phyloP scores from a whole-genome alignment of 768 basidiomycete species.

The Mycena olivaceomarginata region DNA sequence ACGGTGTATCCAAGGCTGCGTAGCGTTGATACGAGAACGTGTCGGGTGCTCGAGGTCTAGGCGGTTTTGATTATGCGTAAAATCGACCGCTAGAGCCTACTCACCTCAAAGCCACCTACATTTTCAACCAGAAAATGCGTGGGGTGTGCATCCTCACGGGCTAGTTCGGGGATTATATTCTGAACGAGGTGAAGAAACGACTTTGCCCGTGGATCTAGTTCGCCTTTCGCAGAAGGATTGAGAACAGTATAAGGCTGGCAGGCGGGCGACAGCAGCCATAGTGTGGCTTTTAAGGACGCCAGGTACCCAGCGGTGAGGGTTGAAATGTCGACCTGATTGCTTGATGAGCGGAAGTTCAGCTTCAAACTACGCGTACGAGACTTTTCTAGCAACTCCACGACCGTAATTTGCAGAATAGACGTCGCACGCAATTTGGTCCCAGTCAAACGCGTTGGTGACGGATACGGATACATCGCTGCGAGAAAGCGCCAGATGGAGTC shows the following conservation, averaged over 20 bases:
- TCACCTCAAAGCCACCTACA: conserved; percentile 91
- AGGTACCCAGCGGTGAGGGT: conserved; percentile 66
- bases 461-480: conserved; percentile 67
- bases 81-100: conserved; percentile 25
- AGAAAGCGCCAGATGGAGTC: conserved; percentile 80
- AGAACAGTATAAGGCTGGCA: conserved; percentile 92
- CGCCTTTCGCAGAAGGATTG: conserved; percentile 83
- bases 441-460: conserved; percentile 85
- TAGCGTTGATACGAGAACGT: conserved; percentile 72
- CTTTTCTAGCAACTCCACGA: conserved; percentile 68
- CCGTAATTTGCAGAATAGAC: conserved; percentile 82
- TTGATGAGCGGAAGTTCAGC: background rate
- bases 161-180: conserved; percentile 77
- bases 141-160: conserved; percentile 66
- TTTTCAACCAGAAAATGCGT: too few species aligned
- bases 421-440: conserved; percentile 85
- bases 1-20: conserved; percentile 72
- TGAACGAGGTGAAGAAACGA: conserved; percentile 86
- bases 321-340: conserved; percentile 68
- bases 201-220: conserved; percentile 82
- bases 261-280: conserved; percentile 89
- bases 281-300: conserved; percentile 66
- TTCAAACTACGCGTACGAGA: conserved; percentile 48
- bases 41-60: conserved; percentile 80
- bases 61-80: background rate